Base-by-base conservation (phyloP, 495 filamentous ascomycete genomes). In the Penicillium robsamsonii region DNA sequence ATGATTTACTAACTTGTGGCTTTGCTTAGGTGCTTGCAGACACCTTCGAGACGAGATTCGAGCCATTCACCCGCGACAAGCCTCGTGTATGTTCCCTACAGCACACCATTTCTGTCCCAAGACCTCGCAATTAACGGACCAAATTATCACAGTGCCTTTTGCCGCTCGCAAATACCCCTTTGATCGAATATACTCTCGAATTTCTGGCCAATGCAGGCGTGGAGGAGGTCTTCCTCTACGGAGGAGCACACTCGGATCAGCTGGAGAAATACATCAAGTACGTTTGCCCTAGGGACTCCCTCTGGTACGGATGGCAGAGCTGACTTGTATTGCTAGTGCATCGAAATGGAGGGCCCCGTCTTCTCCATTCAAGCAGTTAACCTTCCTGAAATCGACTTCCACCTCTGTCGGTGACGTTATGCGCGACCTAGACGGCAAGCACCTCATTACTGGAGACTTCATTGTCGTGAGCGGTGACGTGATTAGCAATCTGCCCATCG, bases 121-220 rank as follows among this genome's bases (percentile, higher is more conserved):
- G 42, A 54, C 4, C 31, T 18, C 13, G 30, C 13, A 46, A 46
- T 24, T 45, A 49, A 50, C 35, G 15, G 42, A 42, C 17, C n/a
- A 25, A 41, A 44, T 47, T 12, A 15, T 53, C 60, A 51, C 49
- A 95, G 92, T 97, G 95, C 79, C 87, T 99, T 29, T 79, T 99
- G 30, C 93, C 93, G 27, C 79, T 99, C 55, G 95, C 89, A 46
- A 97, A 97, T 64, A 89, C 86, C 3, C 95, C 95, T 18, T 77
- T 97, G 53, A 96, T 99, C 73, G 93, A 97, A 74, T 97, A 99
- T 70, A 96, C 93, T 4, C 84, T 97, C 58, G 94, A 99, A 69
- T 97, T 94, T 69, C 87, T 99, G 0, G 92, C 93, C 47, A 90
- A 90, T 81, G 89, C 92, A 35, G 93, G 92, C 31, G 90, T 97